Percentiles rank a stretch among this genome's conserved stretches.
phyloP scores from a whole-genome alignment of 345 rosid genomes.

The Syzygium aromaticum region DNA sequence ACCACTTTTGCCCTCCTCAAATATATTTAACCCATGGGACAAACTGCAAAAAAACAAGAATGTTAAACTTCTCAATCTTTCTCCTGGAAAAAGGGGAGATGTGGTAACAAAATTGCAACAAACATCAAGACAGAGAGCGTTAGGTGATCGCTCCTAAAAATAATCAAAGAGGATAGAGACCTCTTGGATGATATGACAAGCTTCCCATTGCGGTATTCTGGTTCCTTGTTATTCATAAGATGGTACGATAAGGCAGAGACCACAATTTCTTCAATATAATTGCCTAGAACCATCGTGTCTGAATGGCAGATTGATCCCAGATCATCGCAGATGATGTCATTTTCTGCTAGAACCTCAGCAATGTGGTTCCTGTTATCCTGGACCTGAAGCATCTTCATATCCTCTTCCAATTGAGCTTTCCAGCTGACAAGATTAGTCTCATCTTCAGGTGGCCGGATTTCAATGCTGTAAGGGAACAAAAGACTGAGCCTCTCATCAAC shows the following conservation, averaged over 20 bases:
- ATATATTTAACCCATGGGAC: conserved; percentile 86
- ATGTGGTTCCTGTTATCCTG: conserved; percentile 92
- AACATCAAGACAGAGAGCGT: not conserved
- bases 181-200: conserved; percentile 87
- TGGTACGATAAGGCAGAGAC: conserved; percentile 80
- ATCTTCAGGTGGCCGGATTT: conserved; percentile 74
- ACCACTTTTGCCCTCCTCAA: conserved; percentile 72
- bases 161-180: conserved; percentile 14
- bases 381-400: conserved; percentile 68
- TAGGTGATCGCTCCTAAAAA: not conserved
- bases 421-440: conserved; percentile 65
- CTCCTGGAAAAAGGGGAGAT: not conserved
- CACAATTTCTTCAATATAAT: conserved; percentile 78
- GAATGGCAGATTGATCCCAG: conserved; percentile 68
- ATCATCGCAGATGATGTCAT: conserved; percentile 88
- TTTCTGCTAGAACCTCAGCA: conserved; percentile 85
- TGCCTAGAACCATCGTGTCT: conserved; percentile 63
- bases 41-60: conserved; percentile 32
- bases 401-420: conserved; percentile 80
- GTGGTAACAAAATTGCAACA: not conserved
- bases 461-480: conserved; percentile 73
- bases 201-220: conserved; percentile 92
- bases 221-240: conserved; percentile 63
- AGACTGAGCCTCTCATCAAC: conserved; percentile 37
- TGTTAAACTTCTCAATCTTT: not conserved